Percentiles rank a stretch among this genome's conserved stretches.
phyloP scores from a whole-genome alignment of 1,284 basidiomycete genomes.

The Rhizoctonia solani region DNA sequence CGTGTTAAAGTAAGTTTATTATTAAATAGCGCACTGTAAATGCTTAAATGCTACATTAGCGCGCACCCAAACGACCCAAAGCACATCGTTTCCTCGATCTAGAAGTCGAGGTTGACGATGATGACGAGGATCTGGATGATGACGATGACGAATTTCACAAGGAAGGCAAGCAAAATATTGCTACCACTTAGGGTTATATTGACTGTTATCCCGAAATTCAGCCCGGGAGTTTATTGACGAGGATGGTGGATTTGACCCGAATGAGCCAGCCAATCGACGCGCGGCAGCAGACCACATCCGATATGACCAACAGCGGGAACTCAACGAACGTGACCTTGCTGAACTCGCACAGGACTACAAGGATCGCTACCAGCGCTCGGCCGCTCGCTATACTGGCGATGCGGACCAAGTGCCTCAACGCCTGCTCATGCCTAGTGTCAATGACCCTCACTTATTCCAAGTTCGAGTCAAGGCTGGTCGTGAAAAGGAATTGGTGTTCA shows the following conservation, averaged over 20 bases:
- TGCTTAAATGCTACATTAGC: constrained; percentile 47
- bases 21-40: constrained; percentile 17
- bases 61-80: constrained; percentile 60
- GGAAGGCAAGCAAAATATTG: constrained; percentile 58
- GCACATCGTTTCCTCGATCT: constrained; percentile 91
- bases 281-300: constrained; percentile 70
- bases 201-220: constrained; percentile 12
- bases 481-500: constrained; percentile 91
- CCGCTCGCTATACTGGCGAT: constrained; percentile 80
- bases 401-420: constrained; percentile 95
- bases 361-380: constrained; percentile 74
- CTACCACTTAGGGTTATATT: constrained; percentile 19
- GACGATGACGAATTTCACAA: constrained; percentile 83
- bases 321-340: constrained; percentile 83
- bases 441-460: constrained; percentile 96
- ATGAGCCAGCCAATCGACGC: constrained; percentile 63
- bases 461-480: constrained; percentile 93
- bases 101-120: constrained; percentile 91
- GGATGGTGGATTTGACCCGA: constrained; percentile 63
- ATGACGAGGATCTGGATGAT: constrained; percentile 83
- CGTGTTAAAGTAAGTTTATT: constrained; percentile 38
- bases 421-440: constrained; percentile 94
- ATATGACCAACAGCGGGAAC: constrained; percentile 76
- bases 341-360: constrained; percentile 85
- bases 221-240: constrained; percentile 78